A percentile compares a stretch with the other conserved stretches of the same genome.
phyloP scores from a whole-genome alignment of 768 basidiomycete species.

The Boletus reticulatus region DNA sequence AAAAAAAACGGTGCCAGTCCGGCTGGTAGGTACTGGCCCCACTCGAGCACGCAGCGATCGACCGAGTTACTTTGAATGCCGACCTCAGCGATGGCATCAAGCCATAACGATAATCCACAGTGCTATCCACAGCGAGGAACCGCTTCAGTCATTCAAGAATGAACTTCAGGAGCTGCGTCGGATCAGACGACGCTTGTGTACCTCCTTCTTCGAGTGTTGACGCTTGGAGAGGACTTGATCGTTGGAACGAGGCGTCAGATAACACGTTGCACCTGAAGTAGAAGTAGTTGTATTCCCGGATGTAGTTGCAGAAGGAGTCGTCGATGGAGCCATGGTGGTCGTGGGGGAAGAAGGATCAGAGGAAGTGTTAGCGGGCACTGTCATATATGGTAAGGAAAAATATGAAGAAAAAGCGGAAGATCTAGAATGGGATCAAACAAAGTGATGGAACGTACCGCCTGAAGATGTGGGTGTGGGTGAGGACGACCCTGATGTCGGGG shows the following conservation, averaged over 20 bases:
- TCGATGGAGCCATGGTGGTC: background rate
- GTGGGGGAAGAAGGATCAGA: constrained; percentile 11
- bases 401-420: background rate
- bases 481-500: constrained; percentile 7
- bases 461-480: constrained; percentile 16
- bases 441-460: constrained; percentile 14
- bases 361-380: constrained; percentile 25
- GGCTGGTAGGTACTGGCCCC: constrained; percentile 11
- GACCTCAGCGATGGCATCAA: constrained; percentile 16
- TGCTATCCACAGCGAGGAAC: no score
- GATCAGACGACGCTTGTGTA: constrained; percentile 26
- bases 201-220: constrained; percentile 4
- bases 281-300: constrained; percentile 1
- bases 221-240: constrained; percentile 17
- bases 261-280: constrained; percentile 15
- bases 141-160: background rate
- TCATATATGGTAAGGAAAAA: constrained; percentile 19
- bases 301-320: constrained; percentile 5
- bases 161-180: constrained; percentile 7
- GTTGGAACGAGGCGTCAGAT: constrained; percentile 16
- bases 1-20: background rate
- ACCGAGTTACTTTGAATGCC: background rate
- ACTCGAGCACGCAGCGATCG: background rate
- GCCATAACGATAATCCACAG: constrained; percentile 3
- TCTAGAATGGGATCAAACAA: background rate